phyloP scores from a whole-genome alignment of 2,329 filamentous ascomycete species.

The Ilyonectria sp. region DNA sequence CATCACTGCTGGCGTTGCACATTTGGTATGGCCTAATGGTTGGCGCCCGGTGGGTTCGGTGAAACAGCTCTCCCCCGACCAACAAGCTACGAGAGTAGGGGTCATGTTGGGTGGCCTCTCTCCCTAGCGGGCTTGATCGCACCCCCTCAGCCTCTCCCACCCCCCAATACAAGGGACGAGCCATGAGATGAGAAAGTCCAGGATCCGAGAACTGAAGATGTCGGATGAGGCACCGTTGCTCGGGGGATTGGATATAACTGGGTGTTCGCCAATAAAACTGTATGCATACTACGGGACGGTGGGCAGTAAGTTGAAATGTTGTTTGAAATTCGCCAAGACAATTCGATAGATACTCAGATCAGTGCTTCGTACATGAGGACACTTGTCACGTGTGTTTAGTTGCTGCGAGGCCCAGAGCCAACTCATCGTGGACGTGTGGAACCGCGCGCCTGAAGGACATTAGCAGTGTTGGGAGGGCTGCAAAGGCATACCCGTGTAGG shows the following conservation, averaged over 20 bases:
- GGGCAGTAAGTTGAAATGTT: neutral
- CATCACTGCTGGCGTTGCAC: neutral
- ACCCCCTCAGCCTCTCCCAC: neutral
- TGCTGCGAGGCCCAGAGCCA: neutral
- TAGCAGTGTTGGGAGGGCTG: neutral
- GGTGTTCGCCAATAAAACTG: neutral
- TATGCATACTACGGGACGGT: neutral
- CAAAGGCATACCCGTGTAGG: neutral
- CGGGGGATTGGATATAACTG: neutral
- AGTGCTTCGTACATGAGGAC: neutral
- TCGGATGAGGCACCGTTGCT: neutral
- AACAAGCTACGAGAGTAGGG: neutral
- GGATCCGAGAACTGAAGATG: neutral
- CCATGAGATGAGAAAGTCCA: neutral
- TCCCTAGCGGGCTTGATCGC: no score
- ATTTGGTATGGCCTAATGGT: neutral
- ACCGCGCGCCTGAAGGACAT: neutral
- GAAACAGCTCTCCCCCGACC: neutral
- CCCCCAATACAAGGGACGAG: neutral
- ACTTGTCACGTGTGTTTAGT: neutral
- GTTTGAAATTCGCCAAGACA: neutral
- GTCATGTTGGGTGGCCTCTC: neutral
- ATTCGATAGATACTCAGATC: neutral
- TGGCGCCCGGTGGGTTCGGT: neutral
- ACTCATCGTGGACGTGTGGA: neutral